Base-by-base conservation (phyloP, 169 alveolate genomes). In the Eimeria acervulina region DNA sequence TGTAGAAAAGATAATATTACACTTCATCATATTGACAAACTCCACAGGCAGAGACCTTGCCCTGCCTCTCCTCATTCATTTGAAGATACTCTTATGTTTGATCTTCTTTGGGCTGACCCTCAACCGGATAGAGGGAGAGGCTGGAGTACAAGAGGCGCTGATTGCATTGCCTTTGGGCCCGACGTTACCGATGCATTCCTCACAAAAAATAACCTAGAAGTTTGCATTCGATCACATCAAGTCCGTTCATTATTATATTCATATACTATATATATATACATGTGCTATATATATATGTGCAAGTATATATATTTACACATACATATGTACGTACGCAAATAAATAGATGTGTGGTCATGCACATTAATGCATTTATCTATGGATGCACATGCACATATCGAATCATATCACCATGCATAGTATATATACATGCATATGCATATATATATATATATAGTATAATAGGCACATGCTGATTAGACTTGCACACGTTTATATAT, bases 51-150 rank as follows among this genome's bases (percentile, higher is more conserved):
- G 88, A 96, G 99, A 33, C 98, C 97, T 94, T 98, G 99, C 89
- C 99, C 99, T 7, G 98, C 98, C 21, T 91, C 97, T 72, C 99
- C 99, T 0, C 98, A 96, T 87, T 87, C 96, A n/a, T 97, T 96
- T 70, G 98, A 97, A 66, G 99, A 98, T 84, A 98, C 98, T 52
- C 93, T 98, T 52, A 97, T 98, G 97, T 98, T 98, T 95, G 99
- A 98, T 93, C 80, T 98, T 63, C 97, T 98, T 31, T 98, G 99
- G 99, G 97, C 99, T 31, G 99, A 98, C 93, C 99, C 99, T 4
- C 98, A 97, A 95, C 96, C 94, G 51, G 97, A 97, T 44, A 88
- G 96, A 23, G 99, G 99, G 19, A 90, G 98, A 28, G 98, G 97
- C 5, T 95, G 97, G 68, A 98, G 98, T 97, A 97, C 98, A 61